Conservation (phyloP, 192 early-diverging fungal genomes). For the Thoreauomyces humboldtii region DNA sequence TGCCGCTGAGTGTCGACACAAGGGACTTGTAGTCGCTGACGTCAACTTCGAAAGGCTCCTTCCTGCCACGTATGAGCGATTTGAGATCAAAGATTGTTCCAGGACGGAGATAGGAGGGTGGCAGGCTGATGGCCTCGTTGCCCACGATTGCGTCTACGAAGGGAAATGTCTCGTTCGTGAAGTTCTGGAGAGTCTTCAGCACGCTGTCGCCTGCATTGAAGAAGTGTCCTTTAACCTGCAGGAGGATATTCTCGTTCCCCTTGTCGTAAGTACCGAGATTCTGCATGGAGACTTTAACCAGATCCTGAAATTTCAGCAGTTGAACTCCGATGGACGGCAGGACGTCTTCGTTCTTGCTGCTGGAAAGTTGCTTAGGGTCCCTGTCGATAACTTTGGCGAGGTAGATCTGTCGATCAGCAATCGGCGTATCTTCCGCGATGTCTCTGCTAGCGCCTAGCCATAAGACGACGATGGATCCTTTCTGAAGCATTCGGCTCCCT, state of each 20-base stretch:
- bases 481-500: constrained; percentile 18
- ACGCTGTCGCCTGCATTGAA: constrained; percentile 11
- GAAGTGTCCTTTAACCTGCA: constrained; percentile 15
- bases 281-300: background rate
- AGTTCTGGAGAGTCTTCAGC: background rate
- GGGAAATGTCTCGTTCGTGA: constrained; percentile 1
- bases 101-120: constrained; percentile 1
- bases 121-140: background rate
- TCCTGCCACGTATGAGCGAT: background rate
- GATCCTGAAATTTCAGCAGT: background rate
- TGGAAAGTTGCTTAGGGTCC: background rate
- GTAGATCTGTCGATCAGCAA: background rate
- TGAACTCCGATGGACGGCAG: constrained; percentile 7
- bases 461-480: constrained; percentile 7
- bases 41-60: too few species aligned
- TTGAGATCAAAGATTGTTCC: constrained; percentile 12
- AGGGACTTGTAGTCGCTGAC: background rate
- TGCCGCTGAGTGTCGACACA: background rate
- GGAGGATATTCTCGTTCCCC: background rate
- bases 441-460: background rate
- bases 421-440: background rate
- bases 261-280: background rate
- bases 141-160: background rate
- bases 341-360: background rate
- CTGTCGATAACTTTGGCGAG: constrained; percentile 13